Evolutionary conservation across 441 rosid species (phyloP), one percentile per base, ranked within the genome.

Genomic region (Populus trichocarpa): DNA sequence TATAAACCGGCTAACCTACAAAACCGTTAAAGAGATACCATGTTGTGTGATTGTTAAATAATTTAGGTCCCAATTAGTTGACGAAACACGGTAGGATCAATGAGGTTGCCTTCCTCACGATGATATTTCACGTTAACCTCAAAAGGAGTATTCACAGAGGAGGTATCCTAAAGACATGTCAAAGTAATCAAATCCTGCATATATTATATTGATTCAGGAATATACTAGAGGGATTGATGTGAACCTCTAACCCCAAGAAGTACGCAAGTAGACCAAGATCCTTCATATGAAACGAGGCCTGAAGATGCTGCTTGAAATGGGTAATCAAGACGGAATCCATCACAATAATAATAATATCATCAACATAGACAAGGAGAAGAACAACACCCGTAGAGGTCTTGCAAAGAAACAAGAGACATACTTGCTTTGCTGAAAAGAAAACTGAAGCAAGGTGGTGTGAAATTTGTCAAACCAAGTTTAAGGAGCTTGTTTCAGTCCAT

Each of bases 181-280:
- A 76, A 76, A 0, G 13, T 22, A 40, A 80, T 16, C 35, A 76
- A 32, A 16, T 76, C 75, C 5, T 3, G 0, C 0, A 11, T 66
- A n/a, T 77, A 81, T 71, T 80, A 3, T 75, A 67, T 25, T 80
- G 70, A 67, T 66, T 23, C 0, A 67, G 3, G 20, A 74, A 70
- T 23, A 46, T 75, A 25, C 61, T 26, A 50, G 1, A 36, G 18
- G 42, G 7, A 33, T 18, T 5, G 32, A 12, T n/a, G 26, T 76
- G n/a, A 57, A 35, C 40, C 46, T 69, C 6, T 22, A 76, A 46
- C 13, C 74, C 13, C 0, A 76, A 76, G 38, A 67, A 23, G 20
- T 11, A 64, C 3, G 2, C 50, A 30, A 8, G 69, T 28, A 16
- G 26, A 9, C 28, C 74, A 11, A 69, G 79, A 36, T 76, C 79